phyloP scores from a whole-genome alignment of 129 eudicot species.

The Cynara cardunculus region DNA sequence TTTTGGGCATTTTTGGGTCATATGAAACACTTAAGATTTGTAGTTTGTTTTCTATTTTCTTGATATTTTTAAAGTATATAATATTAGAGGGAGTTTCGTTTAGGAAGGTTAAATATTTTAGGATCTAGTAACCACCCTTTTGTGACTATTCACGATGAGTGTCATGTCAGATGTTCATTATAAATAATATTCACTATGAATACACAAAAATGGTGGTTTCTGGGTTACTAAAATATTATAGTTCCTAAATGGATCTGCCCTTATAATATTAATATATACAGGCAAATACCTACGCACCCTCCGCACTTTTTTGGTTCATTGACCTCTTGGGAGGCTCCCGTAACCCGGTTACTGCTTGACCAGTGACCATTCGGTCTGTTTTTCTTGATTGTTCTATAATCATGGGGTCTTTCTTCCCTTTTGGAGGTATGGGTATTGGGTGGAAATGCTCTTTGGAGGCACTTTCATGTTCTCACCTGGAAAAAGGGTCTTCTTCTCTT shows the following conservation, averaged over 20 bases:
- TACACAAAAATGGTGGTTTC: neutral
- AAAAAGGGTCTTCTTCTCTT: conserved; percentile 2
- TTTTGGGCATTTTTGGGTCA: neutral
- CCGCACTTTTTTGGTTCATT: neutral
- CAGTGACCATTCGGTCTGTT: neutral
- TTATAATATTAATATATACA: neutral
- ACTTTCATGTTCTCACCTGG: conserved; percentile 19
- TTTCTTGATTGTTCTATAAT: neutral
- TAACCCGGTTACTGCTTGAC: too few species aligned
- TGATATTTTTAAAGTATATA: neutral
- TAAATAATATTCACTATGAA: neutral
- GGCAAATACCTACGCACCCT: neutral
- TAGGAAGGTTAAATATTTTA: too few species aligned
- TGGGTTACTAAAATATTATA: neutral
- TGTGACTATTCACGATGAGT: neutral
- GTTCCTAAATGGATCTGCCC: neutral
- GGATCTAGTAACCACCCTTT: neutral
- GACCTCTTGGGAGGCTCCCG: neutral
- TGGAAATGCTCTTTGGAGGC: conserved; percentile 16
- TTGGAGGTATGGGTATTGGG: conserved; percentile 12
- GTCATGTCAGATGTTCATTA: too few species aligned
- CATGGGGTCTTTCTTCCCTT: neutral
- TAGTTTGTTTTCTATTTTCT: neutral
- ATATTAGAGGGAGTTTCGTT: too few species aligned
- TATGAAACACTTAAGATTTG: neutral